Evolutionary conservation across 257 asterid species (phyloP), one percentile per base, ranked within the genome.

Genomic region (Nicotiana knightiana): DNA sequence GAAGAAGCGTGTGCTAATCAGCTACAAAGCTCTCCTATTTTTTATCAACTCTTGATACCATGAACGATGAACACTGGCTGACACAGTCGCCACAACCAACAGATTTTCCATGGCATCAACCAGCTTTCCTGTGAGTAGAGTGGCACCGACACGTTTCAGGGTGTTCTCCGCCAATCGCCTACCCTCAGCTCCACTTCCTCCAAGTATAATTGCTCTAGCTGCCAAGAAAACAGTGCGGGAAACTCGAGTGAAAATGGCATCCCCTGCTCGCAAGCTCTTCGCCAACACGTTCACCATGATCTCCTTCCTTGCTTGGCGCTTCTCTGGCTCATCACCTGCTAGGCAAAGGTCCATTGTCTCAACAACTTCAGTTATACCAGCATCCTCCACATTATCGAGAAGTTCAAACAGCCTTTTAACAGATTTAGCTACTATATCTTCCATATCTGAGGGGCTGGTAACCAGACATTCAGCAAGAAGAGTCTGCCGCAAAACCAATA

Each of bases 301-400:
- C 82, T 82, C 85, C 78, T 76, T 76, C 85, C 85, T 76, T 35
- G 62, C 68, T 76, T 58, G 77, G 65, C 24, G 70, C 85, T 76
- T 82, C 53, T 82, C 77, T 76, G 82, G 39, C 67, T 82, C 82
- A 57, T 82, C 82, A 9, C 77, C 68, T 54, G 63, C 82, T 6
- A 67, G 62, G 61, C 59, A 76, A 77, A 33, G 46, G 67, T 48
- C 65, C 18, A 82, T 67, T 11, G 82, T 61, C 43, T 82, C 82
- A 4, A 82, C 85, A 24, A 82, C 64, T 76, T 82, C 64, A 18
- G 28, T 26, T 33, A 82, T 75, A 35, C 85, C 82, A 9, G 76
- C 85, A 33, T 76, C 82, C 78, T 76, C 85, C 8, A 48, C 43
- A 35, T 28, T 55, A 63, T 82, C 85, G 35, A 82, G 55, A 66